A percentile compares a stretch with the other conserved stretches of the same genome.
Evolutionary conservation across 2,329 filamentous ascomycete genomes (phyloP).

Genomic region (Nakataea oryzae): DNA sequence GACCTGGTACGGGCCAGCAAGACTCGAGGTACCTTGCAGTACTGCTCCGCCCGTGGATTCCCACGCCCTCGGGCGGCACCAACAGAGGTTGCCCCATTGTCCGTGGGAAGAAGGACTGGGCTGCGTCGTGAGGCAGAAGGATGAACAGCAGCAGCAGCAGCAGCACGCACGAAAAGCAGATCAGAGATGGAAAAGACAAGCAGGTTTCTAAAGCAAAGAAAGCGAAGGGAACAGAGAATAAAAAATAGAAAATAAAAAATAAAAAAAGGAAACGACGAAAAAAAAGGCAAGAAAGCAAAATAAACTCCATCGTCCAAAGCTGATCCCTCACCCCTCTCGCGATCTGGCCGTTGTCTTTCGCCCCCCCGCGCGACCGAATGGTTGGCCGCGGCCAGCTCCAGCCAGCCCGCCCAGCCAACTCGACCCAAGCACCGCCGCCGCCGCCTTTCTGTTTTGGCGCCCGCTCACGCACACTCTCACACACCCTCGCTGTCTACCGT

Average conservation of each 20-base stretch:
- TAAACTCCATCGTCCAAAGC: background rate
- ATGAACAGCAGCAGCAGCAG: background rate
- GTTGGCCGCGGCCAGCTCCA: background rate
- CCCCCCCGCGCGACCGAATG: background rate
- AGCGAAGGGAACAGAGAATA: no score
- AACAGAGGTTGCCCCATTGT: background rate
- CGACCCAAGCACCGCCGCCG: background rate
- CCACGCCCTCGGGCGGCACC: background rate
- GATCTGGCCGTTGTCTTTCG: background rate
- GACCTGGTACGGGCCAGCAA: background rate
- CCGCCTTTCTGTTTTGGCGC: background rate
- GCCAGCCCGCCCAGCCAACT: background rate
- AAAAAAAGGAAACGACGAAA: no score
- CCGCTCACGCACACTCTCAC: background rate
- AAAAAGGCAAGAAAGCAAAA: background rate
- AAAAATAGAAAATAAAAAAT: no score
- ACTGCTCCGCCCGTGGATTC: background rate
- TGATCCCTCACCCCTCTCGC: background rate
- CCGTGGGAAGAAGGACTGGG: background rate
- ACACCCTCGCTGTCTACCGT: background rate
- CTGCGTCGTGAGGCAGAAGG: background rate
- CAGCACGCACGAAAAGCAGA: background rate
- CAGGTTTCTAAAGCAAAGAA: no score
- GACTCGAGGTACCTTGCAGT: background rate
- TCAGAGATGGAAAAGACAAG: background rate